These are phyloP conservation scores for Kingdonia uniflora DNA, from an alignment of 164 flowering plant species.

Conservation along the genomic window DNA sequence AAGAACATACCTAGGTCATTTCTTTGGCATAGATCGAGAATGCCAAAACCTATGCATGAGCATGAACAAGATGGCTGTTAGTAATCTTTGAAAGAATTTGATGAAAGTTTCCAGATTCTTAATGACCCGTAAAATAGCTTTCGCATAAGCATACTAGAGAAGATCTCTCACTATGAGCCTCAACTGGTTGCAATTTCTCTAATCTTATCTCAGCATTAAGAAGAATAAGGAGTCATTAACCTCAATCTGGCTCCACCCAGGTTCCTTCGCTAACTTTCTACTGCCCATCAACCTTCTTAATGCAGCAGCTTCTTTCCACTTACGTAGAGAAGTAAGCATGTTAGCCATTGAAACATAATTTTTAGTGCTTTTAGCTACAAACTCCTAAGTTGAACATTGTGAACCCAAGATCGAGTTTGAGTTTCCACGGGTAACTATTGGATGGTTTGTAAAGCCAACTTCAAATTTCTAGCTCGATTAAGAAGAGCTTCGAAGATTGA, in stretches of 20 bases:
- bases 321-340: constrained; percentile 22
- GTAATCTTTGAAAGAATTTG: constrained; percentile 9
- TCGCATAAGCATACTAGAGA: constrained; percentile 3
- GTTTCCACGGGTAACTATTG: constrained; percentile 19
- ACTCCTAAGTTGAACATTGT: constrained; percentile 21
- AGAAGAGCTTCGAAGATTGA: constrained; percentile 23
- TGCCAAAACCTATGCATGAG: constrained; percentile 8
- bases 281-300: constrained; percentile 17
- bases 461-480: constrained; percentile 23
- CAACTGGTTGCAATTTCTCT: background rate
- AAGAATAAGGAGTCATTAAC: constrained; percentile 13
- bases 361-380: constrained; percentile 15
- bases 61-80: constrained; percentile 2
- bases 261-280: constrained; percentile 24
- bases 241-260: constrained; percentile 28
- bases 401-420: constrained; percentile 16
- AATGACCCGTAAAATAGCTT: too few relatives aligned
- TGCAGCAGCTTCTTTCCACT: constrained; percentile 28
- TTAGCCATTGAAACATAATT: constrained; percentile 22
- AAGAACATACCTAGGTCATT: too few relatives aligned
- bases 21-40: too few relatives aligned
- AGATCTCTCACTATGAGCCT: constrained; percentile 10
- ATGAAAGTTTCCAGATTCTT: too few relatives aligned
- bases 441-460: constrained; percentile 20
- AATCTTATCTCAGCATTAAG: constrained; percentile 11